Evolutionary conservation across 306 rosid species (phyloP), one percentile per base, ranked within the genome.

Genomic region (Dryas drummondii): DNA sequence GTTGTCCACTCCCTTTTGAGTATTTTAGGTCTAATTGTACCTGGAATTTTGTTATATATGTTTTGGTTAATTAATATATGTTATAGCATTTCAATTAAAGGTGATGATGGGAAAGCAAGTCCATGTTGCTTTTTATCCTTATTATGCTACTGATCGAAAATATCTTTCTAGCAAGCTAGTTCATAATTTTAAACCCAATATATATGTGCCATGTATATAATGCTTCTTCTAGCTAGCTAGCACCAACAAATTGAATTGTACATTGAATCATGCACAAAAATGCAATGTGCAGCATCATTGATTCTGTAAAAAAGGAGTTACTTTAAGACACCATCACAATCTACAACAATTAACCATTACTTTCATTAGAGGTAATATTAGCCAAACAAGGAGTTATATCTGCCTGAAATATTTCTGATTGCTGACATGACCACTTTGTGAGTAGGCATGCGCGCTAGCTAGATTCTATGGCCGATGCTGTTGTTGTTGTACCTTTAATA

Each of bases 141-240:
- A 32, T 66, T 13, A 59, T 45, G 78, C 57, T 50, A 64, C 37
- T 69, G 74, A 22, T 22, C 22, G 0, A 84, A 84, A 84, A 59
- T 72, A 80, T 84, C 81, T 75, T 73, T 67, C 44, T 70, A 51
- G 37, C 14, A 32, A 22, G 22, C 22, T 22, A 22, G 22, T 22
- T 22, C 22, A 22, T 22, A 22, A 22, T 22, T 22, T 22, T 22
- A 22, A 32, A 32, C 37, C 37, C 37, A 32, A 32, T 32, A 32
- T 32, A 32, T 32, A 32, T 32, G 37, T 32, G 37, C 37, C 37
- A 37, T 51, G 48, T 78, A 53, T 53, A 13, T 54, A 54, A 54
- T 54, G 59, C 59, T 54, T 54, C 27, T 55, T 32, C 37, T 32
- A 32, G 37, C 37, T 32, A 32, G 37, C 37, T 32, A 32, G 37